Evolutionary conservation across 1,139 yeast genomes (phyloP).

Genomic region (Yamadazyma jaroonii): DNA sequence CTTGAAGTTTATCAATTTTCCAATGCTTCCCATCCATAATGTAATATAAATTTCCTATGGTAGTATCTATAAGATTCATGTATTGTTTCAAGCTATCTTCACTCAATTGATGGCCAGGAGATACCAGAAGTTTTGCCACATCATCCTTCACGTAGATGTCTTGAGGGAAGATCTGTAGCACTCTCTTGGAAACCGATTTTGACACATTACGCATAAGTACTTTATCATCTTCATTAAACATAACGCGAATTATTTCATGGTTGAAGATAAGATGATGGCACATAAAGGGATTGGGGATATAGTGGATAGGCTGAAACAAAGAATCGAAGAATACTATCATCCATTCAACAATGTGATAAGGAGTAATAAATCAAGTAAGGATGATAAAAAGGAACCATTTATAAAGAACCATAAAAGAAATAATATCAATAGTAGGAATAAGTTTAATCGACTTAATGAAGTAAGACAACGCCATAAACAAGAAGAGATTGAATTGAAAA

Average conservation of each 20-base stretch:
- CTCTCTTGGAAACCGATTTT: constrained; percentile 12
- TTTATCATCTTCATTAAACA: constrained; percentile 22
- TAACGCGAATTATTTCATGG: neutral
- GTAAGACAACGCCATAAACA: constrained; percentile 28
- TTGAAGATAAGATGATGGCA: constrained; percentile 1
- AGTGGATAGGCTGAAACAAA: constrained; percentile 16
- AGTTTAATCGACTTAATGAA: constrained; percentile 25
- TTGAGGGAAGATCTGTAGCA: constrained; percentile 16
- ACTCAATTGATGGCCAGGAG: constrained; percentile 5
- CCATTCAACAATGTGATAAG: constrained; percentile 18
- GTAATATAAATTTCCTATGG: constrained; percentile 29
- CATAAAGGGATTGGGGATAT: constrained; percentile 8
- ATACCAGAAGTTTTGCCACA: constrained; percentile 4
- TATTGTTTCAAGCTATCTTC: constrained; percentile 12
- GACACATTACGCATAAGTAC: constrained; percentile 17
- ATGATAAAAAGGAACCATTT: neutral
- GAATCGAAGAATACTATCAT: constrained; percentile 17
- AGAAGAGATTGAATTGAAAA: constrained; percentile 19
- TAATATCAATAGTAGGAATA: constrained; percentile 22
- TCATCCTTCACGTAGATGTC: neutral
- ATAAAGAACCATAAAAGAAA: constrained; percentile 9
- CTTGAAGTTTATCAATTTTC: constrained; percentile 40
- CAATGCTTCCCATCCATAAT: constrained; percentile 39
- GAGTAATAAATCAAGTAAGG: constrained; percentile 12
- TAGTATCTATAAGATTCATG: constrained; percentile 25